Evolutionary conservation across 2,329 filamentous ascomycete species (phyloP).

Genomic region (Penicillium sclerotigenum): DNA sequence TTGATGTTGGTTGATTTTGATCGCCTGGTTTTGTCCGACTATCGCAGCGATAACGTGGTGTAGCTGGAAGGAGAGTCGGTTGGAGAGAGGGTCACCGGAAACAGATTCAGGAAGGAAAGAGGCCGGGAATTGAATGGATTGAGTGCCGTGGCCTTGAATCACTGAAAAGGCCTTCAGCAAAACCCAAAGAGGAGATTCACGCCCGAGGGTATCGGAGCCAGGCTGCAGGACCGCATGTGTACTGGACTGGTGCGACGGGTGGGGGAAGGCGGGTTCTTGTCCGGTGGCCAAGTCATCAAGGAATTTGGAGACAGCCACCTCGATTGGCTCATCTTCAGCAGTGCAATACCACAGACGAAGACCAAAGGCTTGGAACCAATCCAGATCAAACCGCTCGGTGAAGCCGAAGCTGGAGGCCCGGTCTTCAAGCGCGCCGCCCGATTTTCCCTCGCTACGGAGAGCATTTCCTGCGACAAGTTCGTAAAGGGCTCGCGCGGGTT

Average conservation of each 20-base stretch:
- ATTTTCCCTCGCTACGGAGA: slow-evolving; percentile 74
- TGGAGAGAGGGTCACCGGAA: slow-evolving; percentile 70
- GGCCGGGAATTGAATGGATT: slow-evolving; percentile 56
- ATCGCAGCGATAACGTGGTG: slow-evolving; percentile 60
- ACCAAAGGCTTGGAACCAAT: slow-evolving; percentile 93
- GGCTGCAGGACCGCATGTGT: slow-evolving; percentile 59
- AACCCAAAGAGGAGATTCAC: slow-evolving; percentile 79
- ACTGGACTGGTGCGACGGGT: slow-evolving; percentile 67
- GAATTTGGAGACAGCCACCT: slow-evolving; percentile 70
- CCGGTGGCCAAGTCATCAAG: slow-evolving; percentile 68
- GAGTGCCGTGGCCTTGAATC: slow-evolving; percentile 33
- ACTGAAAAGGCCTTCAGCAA: slow-evolving; percentile 75
- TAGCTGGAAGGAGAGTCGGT: slow-evolving; percentile 80
- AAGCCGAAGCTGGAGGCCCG: slow-evolving; percentile 76
- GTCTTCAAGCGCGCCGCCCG: slow-evolving; percentile 71
- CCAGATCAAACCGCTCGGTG: slow-evolving; percentile 75
- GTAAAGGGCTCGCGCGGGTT: slow-evolving; percentile 81
- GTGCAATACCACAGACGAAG: slow-evolving; percentile 87
- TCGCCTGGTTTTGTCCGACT: slow-evolving; percentile 47
- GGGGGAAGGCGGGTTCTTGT: slow-evolving; percentile 65
- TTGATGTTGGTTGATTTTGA: slow-evolving; percentile 56
- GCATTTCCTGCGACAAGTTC: slow-evolving; percentile 85
- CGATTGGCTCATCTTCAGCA: slow-evolving; percentile 64
- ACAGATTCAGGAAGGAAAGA: slow-evolving; percentile 74
- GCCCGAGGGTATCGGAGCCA: slow-evolving; percentile 53